These are phyloP conservation scores for Jaenimonas drosophilae DNA, from an alignment of 208 protist genomes.

Conservation along the genomic window DNA sequence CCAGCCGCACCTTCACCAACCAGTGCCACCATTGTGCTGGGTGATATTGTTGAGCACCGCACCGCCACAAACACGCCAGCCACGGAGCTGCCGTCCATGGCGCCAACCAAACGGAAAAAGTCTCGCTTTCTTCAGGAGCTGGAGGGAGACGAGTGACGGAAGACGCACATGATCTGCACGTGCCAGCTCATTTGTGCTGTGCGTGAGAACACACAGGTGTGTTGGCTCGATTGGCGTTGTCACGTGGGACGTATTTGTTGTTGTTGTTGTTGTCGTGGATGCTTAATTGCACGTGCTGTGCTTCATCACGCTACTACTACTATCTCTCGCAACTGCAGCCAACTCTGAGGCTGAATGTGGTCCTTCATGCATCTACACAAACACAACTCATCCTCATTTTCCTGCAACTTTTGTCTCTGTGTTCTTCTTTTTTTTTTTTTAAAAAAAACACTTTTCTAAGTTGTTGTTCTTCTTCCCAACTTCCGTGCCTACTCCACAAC, in stretches of 20 bases:
- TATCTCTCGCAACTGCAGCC: too few relatives aligned
- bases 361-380: too few relatives aligned
- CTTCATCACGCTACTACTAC: too few relatives aligned
- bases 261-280: too few relatives aligned
- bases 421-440: not conserved
- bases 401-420: not conserved
- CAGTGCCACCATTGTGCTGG: not conserved
- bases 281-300: too few relatives aligned
- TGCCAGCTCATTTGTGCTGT: too few relatives aligned
- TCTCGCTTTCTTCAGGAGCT: not conserved
- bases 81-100: not conserved
- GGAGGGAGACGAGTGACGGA: not conserved
- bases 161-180: too few relatives aligned
- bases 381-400: not conserved
- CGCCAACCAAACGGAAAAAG: not conserved
- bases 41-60: not conserved
- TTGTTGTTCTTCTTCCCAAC: constrained; percentile 1
- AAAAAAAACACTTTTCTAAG: not conserved
- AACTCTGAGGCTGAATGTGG: too few relatives aligned
- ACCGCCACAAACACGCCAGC: not conserved
- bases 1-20: not conserved
- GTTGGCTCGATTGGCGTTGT: too few relatives aligned
- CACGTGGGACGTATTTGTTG: too few relatives aligned
- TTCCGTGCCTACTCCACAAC: too few relatives aligned
- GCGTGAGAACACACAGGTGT: too few relatives aligned